Conservation (phyloP, 805 yeast genomes). For the Kodamaea kakaduensis region DNA sequence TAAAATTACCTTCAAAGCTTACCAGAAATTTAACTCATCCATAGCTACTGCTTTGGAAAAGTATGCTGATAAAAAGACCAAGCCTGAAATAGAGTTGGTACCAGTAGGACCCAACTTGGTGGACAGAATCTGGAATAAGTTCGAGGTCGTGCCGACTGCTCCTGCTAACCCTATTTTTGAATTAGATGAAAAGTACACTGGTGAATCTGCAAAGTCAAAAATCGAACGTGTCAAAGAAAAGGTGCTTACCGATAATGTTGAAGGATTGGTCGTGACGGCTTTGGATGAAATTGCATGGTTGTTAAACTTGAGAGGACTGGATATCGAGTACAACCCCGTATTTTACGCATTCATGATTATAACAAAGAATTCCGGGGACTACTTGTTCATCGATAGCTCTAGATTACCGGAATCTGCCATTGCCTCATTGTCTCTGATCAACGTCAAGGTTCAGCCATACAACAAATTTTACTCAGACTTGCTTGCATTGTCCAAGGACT, state of each 20-base stretch:
- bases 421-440: conserved; percentile 21
- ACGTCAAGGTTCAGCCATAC: conserved; percentile 37
- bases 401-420: conserved; percentile 34
- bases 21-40: conserved; percentile 27
- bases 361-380: conserved; percentile 26
- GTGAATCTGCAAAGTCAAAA: conserved; percentile 60
- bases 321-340: conserved; percentile 53
- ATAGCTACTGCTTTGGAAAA: conserved; percentile 25
- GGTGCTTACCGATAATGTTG: conserved; percentile 17
- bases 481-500: conserved; percentile 34
- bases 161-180: conserved; percentile 50
- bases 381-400: conserved; percentile 40
- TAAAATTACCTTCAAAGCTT: conserved; percentile 37
- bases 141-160: conserved; percentile 56
- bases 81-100: conserved; percentile 38
- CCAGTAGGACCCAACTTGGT: conserved; percentile 60
- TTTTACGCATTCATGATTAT: conserved; percentile 43
- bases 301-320: conserved; percentile 50
- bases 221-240: conserved; percentile 38
- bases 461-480: conserved; percentile 44
- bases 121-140: conserved; percentile 67
- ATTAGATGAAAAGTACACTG: conserved; percentile 55
- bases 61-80: conserved; percentile 14
- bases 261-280: conserved; percentile 42
- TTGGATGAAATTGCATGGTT: conserved; percentile 54